Evolutionary conservation across 805 yeast species (phyloP).

Genomic region (Kazachstania africana): DNA sequence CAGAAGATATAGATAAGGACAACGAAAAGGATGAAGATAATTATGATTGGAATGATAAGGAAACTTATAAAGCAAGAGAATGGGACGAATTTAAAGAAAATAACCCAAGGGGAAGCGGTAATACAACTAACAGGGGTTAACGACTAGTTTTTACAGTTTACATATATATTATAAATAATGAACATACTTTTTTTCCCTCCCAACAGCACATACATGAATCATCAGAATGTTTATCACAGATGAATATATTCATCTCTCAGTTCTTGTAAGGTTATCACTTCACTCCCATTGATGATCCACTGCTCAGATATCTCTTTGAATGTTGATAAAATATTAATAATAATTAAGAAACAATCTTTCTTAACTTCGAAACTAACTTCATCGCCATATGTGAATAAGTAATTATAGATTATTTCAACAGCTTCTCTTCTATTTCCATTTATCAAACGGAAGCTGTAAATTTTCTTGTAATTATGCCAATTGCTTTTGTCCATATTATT

Average conservation of each 20-base stretch:
- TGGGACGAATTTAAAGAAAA: slow-evolving; percentile 94
- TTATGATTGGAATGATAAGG: slow-evolving; percentile 42
- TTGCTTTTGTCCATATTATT: slow-evolving; percentile 6
- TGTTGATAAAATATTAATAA: slow-evolving; percentile 19
- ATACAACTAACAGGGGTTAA: slow-evolving; percentile 56
- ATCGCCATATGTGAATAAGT: slow-evolving; percentile 5
- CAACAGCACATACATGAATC: no score
- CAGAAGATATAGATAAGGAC: slow-evolving; percentile 26
- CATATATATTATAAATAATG: neutral
- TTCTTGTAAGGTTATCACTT: slow-evolving; percentile 19
- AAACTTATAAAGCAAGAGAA: slow-evolving; percentile 63
- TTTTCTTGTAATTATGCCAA: slow-evolving; percentile 17
- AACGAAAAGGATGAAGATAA: slow-evolving; percentile 47
- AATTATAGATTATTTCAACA: slow-evolving; percentile 19
- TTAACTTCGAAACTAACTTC: slow-evolving; percentile 4
- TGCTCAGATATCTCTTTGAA: slow-evolving; percentile 17
- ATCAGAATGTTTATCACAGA: no score
- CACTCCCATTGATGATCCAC: slow-evolving; percentile 22
- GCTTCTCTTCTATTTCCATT: slow-evolving; percentile 22
- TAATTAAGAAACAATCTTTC: slow-evolving; percentile 15
- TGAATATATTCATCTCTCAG: no score
- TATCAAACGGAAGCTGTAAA: slow-evolving; percentile 20
- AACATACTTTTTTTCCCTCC: no score
- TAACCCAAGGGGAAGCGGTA: slow-evolving; percentile 83
- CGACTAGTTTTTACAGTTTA: neutral